Conservation (phyloP, 805 yeast genomes). For the Cyberlindnera euphorbiae region DNA sequence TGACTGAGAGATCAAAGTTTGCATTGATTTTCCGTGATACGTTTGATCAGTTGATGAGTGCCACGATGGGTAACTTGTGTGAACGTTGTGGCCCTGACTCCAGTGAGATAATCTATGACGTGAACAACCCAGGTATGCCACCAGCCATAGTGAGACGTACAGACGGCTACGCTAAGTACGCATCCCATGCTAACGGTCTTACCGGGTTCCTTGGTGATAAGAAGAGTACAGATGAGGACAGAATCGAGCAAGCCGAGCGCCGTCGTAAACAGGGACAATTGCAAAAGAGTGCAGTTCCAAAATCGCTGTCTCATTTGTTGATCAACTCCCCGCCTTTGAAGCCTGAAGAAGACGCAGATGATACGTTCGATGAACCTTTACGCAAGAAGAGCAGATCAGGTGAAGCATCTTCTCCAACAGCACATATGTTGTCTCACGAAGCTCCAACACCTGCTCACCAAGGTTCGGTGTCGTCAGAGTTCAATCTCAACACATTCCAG, state of each 20-base stretch:
- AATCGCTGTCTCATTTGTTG: slow-evolving; percentile 46
- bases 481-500: slow-evolving; percentile 16
- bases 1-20: slow-evolving; percentile 61
- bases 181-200: too few relatives aligned
- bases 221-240: slow-evolving; percentile 32
- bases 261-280: slow-evolving; percentile 45
- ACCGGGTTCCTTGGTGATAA: slow-evolving; percentile 16
- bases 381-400: slow-evolving; percentile 12
- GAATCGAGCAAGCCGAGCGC: slow-evolving; percentile 43
- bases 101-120: slow-evolving; percentile 45
- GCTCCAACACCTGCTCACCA: slow-evolving; percentile 7
- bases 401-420: slow-evolving; percentile 2
- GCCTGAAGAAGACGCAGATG: slow-evolving; percentile 22
- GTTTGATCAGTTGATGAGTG: slow-evolving; percentile 61
- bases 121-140: slow-evolving; percentile 45
- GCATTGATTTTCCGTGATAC: slow-evolving; percentile 61
- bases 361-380: slow-evolving; percentile 3
- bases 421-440: too few relatives aligned
- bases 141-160: slow-evolving; percentile 50
- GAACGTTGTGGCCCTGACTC: slow-evolving; percentile 63
- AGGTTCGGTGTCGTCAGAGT: slow-evolving; percentile 15
- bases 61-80: slow-evolving; percentile 57
- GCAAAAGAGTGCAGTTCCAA: slow-evolving; percentile 49
- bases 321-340: slow-evolving; percentile 34
- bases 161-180: slow-evolving; percentile 27